These are phyloP conservation scores for Nothophoma quercina DNA, from an alignment of 2,329 filamentous ascomycete species.

Conservation along the genomic window DNA sequence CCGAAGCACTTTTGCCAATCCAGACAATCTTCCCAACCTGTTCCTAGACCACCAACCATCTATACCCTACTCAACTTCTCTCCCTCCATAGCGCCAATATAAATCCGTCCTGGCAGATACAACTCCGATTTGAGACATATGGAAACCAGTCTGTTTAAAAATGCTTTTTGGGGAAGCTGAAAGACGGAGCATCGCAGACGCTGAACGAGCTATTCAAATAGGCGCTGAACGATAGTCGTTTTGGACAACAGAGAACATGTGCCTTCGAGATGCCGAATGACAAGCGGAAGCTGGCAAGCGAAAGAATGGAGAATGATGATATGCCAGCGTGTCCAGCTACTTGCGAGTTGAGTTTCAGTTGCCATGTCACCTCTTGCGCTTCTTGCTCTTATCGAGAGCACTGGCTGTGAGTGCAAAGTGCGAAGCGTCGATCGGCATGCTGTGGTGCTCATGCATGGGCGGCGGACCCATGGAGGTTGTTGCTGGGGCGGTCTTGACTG, in stretches of 20 bases:
- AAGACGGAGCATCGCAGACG: constrained; percentile 9
- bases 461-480: constrained; percentile 47
- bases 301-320: background rate
- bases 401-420: constrained; percentile 27
- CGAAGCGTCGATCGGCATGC: constrained; percentile 23
- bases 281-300: background rate
- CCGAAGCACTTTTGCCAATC: constrained; percentile 12
- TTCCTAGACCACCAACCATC: constrained; percentile 6
- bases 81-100: constrained; percentile 10
- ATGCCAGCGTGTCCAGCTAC: background rate
- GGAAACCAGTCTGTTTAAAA: constrained; percentile 4
- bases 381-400: constrained; percentile 68
- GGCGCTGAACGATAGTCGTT: background rate
- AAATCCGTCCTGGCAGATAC: constrained; percentile 7
- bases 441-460: constrained; percentile 45
- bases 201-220: constrained; percentile 17
- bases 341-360: background rate
- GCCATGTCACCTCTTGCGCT: constrained; percentile 67
- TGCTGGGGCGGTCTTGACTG: constrained; percentile 63
- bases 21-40: constrained; percentile 10
- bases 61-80: constrained; percentile 7
- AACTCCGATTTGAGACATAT: constrained; percentile 13
- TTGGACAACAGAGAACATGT: constrained; percentile 1
- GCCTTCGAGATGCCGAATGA: background rate
- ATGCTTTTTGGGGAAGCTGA: constrained; percentile 11